A percentile compares a stretch with the other conserved stretches of the same genome.
Conservation (phyloP, 2,329 filamentous ascomycete species). For the Ambrosiella xylebori region DNA sequence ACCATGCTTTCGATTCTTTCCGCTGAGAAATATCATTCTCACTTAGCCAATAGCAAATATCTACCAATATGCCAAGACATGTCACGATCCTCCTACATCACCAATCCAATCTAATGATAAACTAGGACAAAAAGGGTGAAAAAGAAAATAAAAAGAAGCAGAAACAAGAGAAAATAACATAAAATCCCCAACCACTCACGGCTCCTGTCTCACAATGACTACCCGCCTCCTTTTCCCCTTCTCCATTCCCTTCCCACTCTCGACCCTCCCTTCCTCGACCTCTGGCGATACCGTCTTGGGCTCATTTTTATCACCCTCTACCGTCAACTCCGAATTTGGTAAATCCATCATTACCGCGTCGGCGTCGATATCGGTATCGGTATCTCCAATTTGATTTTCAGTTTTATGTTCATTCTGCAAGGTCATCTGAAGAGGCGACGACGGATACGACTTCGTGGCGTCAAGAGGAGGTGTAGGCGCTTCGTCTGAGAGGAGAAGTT, state of each 20-base stretch:
- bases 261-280: not conserved
- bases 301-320: constrained; percentile 1
- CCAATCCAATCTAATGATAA: too few relatives aligned
- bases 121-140: too few relatives aligned
- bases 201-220: not conserved
- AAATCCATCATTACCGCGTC: constrained; percentile 3
- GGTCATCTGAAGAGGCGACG: constrained; percentile 1
- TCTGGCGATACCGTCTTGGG: constrained; percentile 5
- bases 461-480: constrained; percentile 8
- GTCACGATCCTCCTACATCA: too few relatives aligned
- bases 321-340: constrained; percentile 2
- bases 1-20: too few relatives aligned
- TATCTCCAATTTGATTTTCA: not conserved
- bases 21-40: too few relatives aligned
- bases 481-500: constrained; percentile 8
- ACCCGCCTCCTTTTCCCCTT: not conserved
- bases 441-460: constrained; percentile 1
- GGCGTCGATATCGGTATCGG: not conserved
- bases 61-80: too few relatives aligned
- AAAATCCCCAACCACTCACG: not conserved
- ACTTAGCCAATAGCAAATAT: too few relatives aligned
- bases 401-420: not conserved
- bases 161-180: not conserved
- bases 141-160: not conserved
- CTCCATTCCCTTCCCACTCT: not conserved